Evolutionary conservation across 2,329 filamentous ascomycete genomes (phyloP).

Genomic region (Curvularia lunata): DNA sequence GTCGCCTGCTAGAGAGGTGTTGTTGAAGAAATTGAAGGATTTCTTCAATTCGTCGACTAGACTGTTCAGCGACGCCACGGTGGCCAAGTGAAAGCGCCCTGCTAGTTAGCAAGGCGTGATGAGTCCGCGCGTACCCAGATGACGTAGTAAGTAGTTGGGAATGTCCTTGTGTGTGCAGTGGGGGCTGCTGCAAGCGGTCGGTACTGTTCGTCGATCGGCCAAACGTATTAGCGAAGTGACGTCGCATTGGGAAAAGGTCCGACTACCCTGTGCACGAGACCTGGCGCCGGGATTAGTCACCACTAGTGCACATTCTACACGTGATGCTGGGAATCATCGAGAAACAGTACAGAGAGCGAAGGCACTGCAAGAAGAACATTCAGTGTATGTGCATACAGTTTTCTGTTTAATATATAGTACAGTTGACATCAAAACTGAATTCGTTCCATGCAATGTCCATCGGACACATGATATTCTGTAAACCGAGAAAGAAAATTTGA

Average conservation of each 20-base stretch:
- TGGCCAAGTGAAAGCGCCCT: slow-evolving; percentile 29
- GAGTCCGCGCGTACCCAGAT: slow-evolving; percentile 21
- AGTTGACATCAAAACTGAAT: slow-evolving; percentile 21
- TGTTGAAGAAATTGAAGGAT: slow-evolving; percentile 44
- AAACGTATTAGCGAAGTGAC: slow-evolving; percentile 30
- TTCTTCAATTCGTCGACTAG: slow-evolving; percentile 47
- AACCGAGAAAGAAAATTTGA: slow-evolving; percentile 18
- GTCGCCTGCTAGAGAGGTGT: slow-evolving; percentile 39
- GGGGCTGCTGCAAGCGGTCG: slow-evolving; percentile 22
- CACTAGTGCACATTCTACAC: neutral
- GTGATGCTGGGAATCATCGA: neutral
- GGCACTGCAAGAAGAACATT: neutral
- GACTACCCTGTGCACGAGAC: slow-evolving; percentile 14
- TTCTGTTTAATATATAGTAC: slow-evolving; percentile 26
- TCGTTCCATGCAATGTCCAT: slow-evolving; percentile 25
- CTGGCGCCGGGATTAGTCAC: slow-evolving; percentile 22
- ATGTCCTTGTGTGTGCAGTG: slow-evolving; percentile 26
- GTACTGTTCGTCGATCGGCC: slow-evolving; percentile 20
- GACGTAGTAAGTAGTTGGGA: slow-evolving; percentile 27
- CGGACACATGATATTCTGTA: slow-evolving; percentile 15
- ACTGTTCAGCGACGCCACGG: slow-evolving; percentile 46
- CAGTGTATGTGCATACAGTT: neutral
- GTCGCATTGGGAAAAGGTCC: slow-evolving; percentile 23
- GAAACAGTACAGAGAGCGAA: neutral
- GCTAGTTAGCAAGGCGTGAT: slow-evolving; percentile 23